These are phyloP conservation scores for Penicillium sp. DNA, from an alignment of 2,329 filamentous ascomycete genomes.

Conservation along the genomic window DNA sequence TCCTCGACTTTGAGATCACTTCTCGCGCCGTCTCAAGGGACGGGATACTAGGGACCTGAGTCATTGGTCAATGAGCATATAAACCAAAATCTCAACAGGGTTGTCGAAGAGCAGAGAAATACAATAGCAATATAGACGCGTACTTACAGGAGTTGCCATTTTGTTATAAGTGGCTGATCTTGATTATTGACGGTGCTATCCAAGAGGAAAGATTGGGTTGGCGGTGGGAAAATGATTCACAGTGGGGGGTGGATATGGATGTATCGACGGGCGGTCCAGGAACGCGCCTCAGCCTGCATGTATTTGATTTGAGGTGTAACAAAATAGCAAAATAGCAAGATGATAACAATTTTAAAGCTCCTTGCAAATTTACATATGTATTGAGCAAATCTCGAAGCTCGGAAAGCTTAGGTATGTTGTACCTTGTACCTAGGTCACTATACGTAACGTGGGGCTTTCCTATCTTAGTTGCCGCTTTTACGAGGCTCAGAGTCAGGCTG, in stretches of 20 bases:
- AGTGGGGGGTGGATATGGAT: slow-evolving; percentile 16
- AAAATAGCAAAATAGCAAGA: too few relatives aligned
- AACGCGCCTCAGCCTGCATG: neutral
- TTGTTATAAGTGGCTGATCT: slow-evolving; percentile 5
- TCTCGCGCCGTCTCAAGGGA: slow-evolving; percentile 61
- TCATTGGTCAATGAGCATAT: slow-evolving; percentile 16
- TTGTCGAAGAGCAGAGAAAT: neutral
- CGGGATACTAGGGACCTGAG: slow-evolving; percentile 56
- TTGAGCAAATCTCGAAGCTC: neutral
- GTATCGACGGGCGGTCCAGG: slow-evolving; percentile 3
- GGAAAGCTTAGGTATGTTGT: neutral
- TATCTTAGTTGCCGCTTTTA: too few relatives aligned
- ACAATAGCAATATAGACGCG: neutral
- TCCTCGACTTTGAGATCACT: slow-evolving; percentile 54
- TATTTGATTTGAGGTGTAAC: neutral
- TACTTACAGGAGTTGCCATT: slow-evolving; percentile 34
- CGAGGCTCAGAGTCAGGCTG: too few relatives aligned
- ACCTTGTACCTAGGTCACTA: too few relatives aligned
- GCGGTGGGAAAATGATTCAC: slow-evolving; percentile 27
- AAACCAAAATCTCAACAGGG: slow-evolving; percentile 5
- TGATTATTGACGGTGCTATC: neutral
- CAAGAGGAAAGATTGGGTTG: slow-evolving; percentile 16
- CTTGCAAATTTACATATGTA: neutral
- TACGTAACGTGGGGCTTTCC: too few relatives aligned
- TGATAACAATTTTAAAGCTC: neutral